phyloP scores from a whole-genome alignment of 2,329 filamentous ascomycete species.

The Chrysosporium queenslandicum region DNA sequence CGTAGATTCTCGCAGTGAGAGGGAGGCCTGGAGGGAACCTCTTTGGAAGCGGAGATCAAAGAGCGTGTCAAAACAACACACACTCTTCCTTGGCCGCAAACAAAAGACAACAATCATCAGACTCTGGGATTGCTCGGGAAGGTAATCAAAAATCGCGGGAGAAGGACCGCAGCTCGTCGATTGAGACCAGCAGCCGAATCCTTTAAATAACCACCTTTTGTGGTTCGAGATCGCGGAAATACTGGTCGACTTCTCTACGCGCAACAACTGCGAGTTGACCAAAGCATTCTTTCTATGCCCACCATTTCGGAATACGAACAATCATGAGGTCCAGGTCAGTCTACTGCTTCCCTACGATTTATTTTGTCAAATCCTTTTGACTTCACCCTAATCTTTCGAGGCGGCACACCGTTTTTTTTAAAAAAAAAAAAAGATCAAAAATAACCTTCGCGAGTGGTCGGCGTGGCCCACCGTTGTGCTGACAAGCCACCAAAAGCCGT shows the following conservation, averaged over 20 bases:
- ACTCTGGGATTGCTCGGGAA: background rate
- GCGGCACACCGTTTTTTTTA: background rate
- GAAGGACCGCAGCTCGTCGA: background rate
- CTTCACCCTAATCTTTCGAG: background rate
- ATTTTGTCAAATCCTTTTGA: background rate
- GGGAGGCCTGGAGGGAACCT: background rate
- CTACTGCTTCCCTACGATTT: background rate
- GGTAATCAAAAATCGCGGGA: background rate
- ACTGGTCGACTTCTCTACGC: background rate
- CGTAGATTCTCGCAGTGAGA: slow-evolving; percentile 6
- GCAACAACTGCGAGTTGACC: background rate
- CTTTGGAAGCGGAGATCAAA: background rate
- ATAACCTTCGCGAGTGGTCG: slow-evolving; percentile 14
- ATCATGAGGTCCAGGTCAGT: slow-evolving; percentile 5
- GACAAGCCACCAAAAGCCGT: slow-evolving; percentile 11
- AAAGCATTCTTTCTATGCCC: background rate
- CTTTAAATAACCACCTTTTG: background rate
- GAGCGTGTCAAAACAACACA: background rate
- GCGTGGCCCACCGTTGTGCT: slow-evolving; percentile 15
- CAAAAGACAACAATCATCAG: background rate
- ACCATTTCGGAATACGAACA: background rate
- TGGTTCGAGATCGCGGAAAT: background rate
- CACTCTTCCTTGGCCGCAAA: background rate
- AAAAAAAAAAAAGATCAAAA: background rate
- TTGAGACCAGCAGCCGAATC: background rate